Conservation (phyloP, 2,329 filamentous ascomycete genomes). For the Paecilomyces fulvus region DNA sequence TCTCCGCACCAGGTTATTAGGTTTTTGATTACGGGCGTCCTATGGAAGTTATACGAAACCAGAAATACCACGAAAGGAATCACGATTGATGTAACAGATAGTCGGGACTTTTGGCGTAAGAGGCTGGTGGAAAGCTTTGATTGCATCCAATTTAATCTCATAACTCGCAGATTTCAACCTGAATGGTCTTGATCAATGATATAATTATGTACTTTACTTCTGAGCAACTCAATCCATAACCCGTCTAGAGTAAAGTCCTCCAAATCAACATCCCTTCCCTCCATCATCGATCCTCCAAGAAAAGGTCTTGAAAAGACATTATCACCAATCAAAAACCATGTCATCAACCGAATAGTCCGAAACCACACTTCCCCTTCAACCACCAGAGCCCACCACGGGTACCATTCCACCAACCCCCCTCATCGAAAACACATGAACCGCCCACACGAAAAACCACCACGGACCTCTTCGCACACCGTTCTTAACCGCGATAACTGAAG, state of each 20-base stretch:
- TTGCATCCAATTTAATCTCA: not conserved
- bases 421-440: conserved; percentile 47
- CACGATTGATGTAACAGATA: not conserved
- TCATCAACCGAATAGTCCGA: too few species aligned
- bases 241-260: too few species aligned
- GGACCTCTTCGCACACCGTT: conserved; percentile 44
- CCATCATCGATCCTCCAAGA: too few species aligned
- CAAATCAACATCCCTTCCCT: too few species aligned
- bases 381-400: too few species aligned
- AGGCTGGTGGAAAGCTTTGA: not conserved
- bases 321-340: too few species aligned
- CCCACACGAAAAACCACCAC: conserved; percentile 42
- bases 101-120: not conserved
- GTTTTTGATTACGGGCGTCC: not conserved
- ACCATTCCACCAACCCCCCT: conserved; percentile 1
- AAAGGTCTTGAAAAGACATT: too few species aligned
- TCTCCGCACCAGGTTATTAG: not conserved
- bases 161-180: not conserved
- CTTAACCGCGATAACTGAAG: conserved; percentile 44
- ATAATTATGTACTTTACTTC: not conserved
- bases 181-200: not conserved
- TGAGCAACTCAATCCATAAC: not conserved
- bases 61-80: not conserved
- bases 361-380: too few species aligned
- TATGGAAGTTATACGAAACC: not conserved